Percentiles rank a stretch among this genome's conserved stretches.
Evolutionary conservation across 805 yeast species (phyloP).

Genomic region (Lachancea thermotolerans): DNA sequence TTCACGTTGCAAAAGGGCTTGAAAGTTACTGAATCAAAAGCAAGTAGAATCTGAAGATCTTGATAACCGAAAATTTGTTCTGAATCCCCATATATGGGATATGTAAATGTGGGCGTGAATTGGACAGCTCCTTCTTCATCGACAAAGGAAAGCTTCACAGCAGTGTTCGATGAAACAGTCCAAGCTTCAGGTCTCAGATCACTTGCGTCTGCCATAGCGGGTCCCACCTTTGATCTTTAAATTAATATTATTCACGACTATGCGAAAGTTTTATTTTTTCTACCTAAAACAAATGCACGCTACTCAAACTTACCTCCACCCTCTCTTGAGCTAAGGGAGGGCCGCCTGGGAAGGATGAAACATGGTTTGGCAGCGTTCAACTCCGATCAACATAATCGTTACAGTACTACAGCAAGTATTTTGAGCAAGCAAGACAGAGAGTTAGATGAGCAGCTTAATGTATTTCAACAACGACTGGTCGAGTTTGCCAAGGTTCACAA

Average conservation of each 20-base stretch:
- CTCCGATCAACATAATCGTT: slow-evolving; percentile 12
- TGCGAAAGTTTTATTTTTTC: background rate
- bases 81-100: slow-evolving; percentile 88
- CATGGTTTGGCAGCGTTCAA: slow-evolving; percentile 46
- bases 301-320: no score
- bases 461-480: slow-evolving; percentile 71
- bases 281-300: no score
- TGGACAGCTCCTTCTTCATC: slow-evolving; percentile 51
- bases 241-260: no score
- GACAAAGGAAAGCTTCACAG: slow-evolving; percentile 52
- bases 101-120: slow-evolving; percentile 77
- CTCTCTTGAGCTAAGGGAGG: no score
- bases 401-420: slow-evolving; percentile 15
- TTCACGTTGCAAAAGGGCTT: slow-evolving; percentile 63
- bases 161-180: slow-evolving; percentile 70
- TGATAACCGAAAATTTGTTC: slow-evolving; percentile 84
- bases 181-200: slow-evolving; percentile 59
- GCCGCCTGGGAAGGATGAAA: slow-evolving; percentile 9
- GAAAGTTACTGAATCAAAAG: slow-evolving; percentile 70
- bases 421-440: slow-evolving; percentile 50
- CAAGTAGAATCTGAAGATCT: slow-evolving; percentile 55
- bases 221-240: no score
- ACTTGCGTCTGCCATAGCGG: slow-evolving; percentile 3
- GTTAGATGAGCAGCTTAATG: slow-evolving; percentile 61
- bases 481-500: slow-evolving; percentile 70